A percentile compares a stretch with the other conserved stretches of the same genome.
Conservation (phyloP, 805 yeast genomes). For the Zygosaccharomyces rouxii region DNA sequence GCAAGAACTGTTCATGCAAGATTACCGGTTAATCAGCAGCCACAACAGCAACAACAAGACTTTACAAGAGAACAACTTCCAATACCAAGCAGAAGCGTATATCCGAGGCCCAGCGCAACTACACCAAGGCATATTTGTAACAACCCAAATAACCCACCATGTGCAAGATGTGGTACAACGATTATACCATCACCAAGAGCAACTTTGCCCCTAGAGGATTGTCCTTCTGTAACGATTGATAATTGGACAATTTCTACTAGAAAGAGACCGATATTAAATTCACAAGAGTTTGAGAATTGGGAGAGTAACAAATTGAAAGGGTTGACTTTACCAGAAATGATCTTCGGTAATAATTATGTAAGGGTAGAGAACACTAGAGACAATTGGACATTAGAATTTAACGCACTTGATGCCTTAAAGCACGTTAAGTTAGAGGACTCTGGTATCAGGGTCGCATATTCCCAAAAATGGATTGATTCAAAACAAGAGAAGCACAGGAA, state of each 20-base stretch:
- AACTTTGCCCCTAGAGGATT: slow-evolving; percentile 55
- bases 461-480: slow-evolving; percentile 69
- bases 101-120: not conserved
- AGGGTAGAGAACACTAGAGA: slow-evolving; percentile 42
- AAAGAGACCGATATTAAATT: slow-evolving; percentile 71
- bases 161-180: slow-evolving; percentile 64
- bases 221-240: slow-evolving; percentile 63
- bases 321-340: slow-evolving; percentile 95
- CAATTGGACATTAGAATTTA: slow-evolving; percentile 54
- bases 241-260: slow-evolving; percentile 74
- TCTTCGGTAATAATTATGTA: slow-evolving; percentile 79
- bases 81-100: slow-evolving; percentile 4
- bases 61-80: not conserved
- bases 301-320: slow-evolving; percentile 50
- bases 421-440: slow-evolving; percentile 47
- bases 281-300: slow-evolving; percentile 66
- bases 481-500: slow-evolving; percentile 34
- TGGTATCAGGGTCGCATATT: slow-evolving; percentile 74
- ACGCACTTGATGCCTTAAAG: slow-evolving; percentile 66
- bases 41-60: not conserved
- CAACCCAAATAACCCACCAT: slow-evolving; percentile 42
- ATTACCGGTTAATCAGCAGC: slow-evolving; percentile 18
- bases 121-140: slow-evolving; percentile 26
- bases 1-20: slow-evolving; percentile 37
- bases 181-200: slow-evolving; percentile 77